Evolutionary conservation across 2,329 filamentous ascomycete species (phyloP), one percentile per base, ranked within the genome.

Genomic region (Epichloe coenophiala): DNA sequence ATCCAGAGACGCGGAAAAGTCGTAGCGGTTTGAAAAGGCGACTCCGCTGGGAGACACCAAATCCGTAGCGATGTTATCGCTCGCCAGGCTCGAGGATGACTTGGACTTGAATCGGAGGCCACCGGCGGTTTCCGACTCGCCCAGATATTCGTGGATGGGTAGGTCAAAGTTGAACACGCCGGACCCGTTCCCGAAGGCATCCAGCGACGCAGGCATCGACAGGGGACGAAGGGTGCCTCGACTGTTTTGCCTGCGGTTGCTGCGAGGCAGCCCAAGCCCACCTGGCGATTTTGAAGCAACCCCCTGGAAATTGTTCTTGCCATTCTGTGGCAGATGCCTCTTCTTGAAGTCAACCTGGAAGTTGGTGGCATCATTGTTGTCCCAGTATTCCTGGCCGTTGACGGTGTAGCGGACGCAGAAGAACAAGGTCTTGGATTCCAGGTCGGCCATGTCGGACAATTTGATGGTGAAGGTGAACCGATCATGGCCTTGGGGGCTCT

Each of bases 381-480:
- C 93, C 93, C 93, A 98, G 66, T 81, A 87, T 60, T 97, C 91
- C 55, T 84, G 77, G 17, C 88, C 88, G 55, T 83, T 83, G 52
- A 95, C 88, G 39, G 72, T 80, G 68, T 97, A 98, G 48, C 88
- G 85, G 47, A 96, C 77, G 67, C 93, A 97, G 62, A 97, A 82
- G 67, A 90, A 88, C 62, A 98, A 74, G 0, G 89, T 95, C 76
- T 96, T 97, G 57, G 81, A 80, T 66, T 96, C 90, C 44, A 98
- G 76, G 65, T 96, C 91, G 43, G 88, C 86, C 60, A 89, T 83
- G 62, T 98, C 93, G 19, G 89, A 84, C 52, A 98, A 70, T 72
- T 90, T 91, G 72, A 98, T 94, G 66, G 81, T 88, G 69, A 98
- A 98, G 62, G 83, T 87, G 71, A 98, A 98, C 39, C 88, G 81